Conservation (phyloP, 2,329 filamentous ascomycete genomes). For the Thermomyces lanuginosus region DNA sequence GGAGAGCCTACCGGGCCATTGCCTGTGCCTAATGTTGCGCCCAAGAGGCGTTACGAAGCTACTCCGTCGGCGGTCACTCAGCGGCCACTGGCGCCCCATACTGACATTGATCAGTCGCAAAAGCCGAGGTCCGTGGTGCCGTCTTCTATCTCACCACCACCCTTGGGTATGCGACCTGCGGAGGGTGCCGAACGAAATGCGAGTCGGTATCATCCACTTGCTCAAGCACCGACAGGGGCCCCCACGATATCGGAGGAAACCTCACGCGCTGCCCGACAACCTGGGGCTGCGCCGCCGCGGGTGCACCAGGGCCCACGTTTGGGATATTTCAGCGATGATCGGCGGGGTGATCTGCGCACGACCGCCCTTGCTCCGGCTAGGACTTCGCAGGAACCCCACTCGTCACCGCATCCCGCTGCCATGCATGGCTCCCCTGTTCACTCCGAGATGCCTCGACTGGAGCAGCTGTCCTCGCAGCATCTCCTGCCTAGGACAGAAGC, state of each 20-base stretch:
- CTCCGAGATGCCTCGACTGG: slow-evolving; percentile 20
- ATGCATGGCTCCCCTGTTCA: slow-evolving; percentile 7
- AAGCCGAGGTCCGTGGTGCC: slow-evolving; percentile 18
- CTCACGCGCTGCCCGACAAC: slow-evolving; percentile 16
- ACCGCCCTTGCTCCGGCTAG: slow-evolving; percentile 11
- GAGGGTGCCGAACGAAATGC: slow-evolving; percentile 21
- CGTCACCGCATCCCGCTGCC: slow-evolving; percentile 17
- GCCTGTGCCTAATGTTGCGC: slow-evolving; percentile 27
- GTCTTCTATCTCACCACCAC: slow-evolving; percentile 9
- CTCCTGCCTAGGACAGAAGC: slow-evolving; percentile 8
- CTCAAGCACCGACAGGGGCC: slow-evolving; percentile 20
- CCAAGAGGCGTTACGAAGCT: slow-evolving; percentile 34
- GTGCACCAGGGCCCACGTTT: slow-evolving; percentile 25
- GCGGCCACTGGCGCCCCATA: slow-evolving; percentile 27
- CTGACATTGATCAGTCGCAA: slow-evolving; percentile 21
- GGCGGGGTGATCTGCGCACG: slow-evolving; percentile 13
- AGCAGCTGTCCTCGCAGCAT: slow-evolving; percentile 14
- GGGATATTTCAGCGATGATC: slow-evolving; percentile 30
- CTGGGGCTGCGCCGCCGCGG: slow-evolving; percentile 13
- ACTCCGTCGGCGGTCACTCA: slow-evolving; percentile 27
- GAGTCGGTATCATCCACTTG: slow-evolving; percentile 22
- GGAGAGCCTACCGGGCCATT: slow-evolving; percentile 29
- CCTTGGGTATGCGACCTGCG: slow-evolving; percentile 16
- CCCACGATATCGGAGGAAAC: slow-evolving; percentile 20
- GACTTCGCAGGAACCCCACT: slow-evolving; percentile 15